Percentiles rank a stretch among this genome's conserved stretches.
Evolutionary conservation across 495 filamentous ascomycete genomes (phyloP).

Genomic region (Gamarada debralockiae): DNA sequence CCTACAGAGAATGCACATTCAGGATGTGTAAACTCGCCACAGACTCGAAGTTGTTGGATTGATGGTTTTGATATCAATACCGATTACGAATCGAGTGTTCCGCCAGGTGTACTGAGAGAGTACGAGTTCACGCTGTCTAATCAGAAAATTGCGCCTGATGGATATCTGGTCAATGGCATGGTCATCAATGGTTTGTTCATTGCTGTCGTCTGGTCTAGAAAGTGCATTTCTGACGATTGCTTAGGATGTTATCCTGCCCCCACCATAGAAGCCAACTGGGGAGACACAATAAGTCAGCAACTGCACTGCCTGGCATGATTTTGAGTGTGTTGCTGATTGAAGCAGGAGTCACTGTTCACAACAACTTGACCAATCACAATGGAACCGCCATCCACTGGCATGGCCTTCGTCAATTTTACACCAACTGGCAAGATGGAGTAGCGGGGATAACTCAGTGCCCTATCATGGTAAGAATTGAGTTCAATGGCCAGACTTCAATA

Average conservation of each 20-base stretch:
- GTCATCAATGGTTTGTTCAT: slow-evolving; percentile 32
- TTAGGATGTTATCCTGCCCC: slow-evolving; percentile 32
- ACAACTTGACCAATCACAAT: slow-evolving; percentile 20
- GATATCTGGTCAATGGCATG: slow-evolving; percentile 32
- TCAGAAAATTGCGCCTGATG: slow-evolving; percentile 41
- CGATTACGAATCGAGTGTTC: not conserved
- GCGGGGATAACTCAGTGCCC: slow-evolving; percentile 41
- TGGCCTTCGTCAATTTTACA: slow-evolving; percentile 30
- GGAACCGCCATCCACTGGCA: slow-evolving; percentile 43
- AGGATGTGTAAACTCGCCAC: no score
- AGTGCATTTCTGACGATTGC: not conserved
- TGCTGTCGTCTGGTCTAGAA: no score
- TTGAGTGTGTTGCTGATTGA: not conserved
- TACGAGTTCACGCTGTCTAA: slow-evolving; percentile 12
- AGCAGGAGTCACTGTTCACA: slow-evolving; percentile 23
- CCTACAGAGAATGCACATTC: no score
- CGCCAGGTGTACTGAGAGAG: not conserved
- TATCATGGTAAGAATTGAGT: slow-evolving; percentile 8
- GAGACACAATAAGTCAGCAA: slow-evolving; percentile 32
- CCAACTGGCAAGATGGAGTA: slow-evolving; percentile 31
- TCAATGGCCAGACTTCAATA: no score
- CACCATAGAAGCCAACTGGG: slow-evolving; percentile 29
- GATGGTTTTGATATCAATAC: not conserved
- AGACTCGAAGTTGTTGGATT: not conserved
- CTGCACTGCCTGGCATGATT: not conserved